Percentiles rank a stretch among this genome's conserved stretches.
Conservation (phyloP, 2,329 filamentous ascomycete species). For the Tolypocladium endophyticum region DNA sequence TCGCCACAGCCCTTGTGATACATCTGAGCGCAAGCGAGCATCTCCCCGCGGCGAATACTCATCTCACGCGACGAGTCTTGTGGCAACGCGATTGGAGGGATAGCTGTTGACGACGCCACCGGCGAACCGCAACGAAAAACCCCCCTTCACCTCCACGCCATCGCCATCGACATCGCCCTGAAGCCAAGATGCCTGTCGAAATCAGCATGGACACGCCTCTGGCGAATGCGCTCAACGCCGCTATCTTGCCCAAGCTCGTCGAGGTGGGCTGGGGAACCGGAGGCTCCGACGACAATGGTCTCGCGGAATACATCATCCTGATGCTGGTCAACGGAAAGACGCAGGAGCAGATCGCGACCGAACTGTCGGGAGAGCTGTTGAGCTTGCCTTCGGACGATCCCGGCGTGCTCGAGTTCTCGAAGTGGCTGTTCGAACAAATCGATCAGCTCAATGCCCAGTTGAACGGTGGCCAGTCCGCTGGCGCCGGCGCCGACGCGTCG, state of each 20-base stretch:
- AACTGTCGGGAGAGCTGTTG: constrained; percentile 81
- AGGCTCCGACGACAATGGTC: constrained; percentile 64
- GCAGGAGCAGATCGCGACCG: constrained; percentile 76
- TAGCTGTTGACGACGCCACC: constrained; percentile 4
- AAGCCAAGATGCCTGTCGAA: constrained; percentile 61
- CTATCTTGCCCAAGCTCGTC: constrained; percentile 81
- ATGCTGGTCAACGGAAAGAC: constrained; percentile 96
- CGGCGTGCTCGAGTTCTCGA: constrained; percentile 71
- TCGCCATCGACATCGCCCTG: neutral
- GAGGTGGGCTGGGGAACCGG: constrained; percentile 88
- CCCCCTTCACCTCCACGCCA: neutral
- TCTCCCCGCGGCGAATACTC: neutral
- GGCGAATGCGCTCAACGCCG: constrained; percentile 69
- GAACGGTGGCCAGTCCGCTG: constrained; percentile 34
- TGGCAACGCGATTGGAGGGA: constrained; percentile 1
- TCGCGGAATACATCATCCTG: constrained; percentile 92
- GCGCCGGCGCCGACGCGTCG: constrained; percentile 18
- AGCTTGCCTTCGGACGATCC: constrained; percentile 74
- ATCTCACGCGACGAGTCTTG: neutral
- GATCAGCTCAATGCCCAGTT: constrained; percentile 53
- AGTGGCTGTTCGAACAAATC: constrained; percentile 90
- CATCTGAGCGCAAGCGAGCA: neutral
- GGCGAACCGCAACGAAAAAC: constrained; percentile 1
- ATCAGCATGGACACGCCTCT: constrained; percentile 70
- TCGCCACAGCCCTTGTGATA: neutral